Conservation (phyloP, 2,329 filamentous ascomycete species). For the Alternaria sp. region DNA sequence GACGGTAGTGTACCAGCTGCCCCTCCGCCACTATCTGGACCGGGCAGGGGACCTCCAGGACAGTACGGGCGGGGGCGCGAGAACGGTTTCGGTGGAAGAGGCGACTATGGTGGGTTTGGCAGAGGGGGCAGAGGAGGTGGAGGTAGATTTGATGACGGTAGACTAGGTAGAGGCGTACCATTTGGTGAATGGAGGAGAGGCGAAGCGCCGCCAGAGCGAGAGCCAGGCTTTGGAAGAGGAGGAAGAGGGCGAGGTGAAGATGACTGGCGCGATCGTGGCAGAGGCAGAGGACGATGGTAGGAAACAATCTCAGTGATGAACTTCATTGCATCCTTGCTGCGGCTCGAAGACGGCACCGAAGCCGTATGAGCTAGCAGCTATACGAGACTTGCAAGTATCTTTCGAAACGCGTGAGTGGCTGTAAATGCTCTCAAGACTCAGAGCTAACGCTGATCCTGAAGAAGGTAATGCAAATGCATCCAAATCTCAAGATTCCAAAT, state of each 20-base stretch:
- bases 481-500: background rate
- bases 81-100: conserved; percentile 47
- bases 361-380: background rate
- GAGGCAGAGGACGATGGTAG: conserved; percentile 47
- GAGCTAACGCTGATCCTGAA: background rate
- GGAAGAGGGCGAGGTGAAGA: conserved; percentile 49
- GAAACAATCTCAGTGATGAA: background rate
- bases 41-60: conserved; percentile 38
- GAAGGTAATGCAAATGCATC: background rate
- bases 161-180: conserved; percentile 56
- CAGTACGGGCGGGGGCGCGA: conserved; percentile 41
- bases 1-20: conserved; percentile 77
- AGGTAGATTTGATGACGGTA: conserved; percentile 45
- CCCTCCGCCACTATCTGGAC: conserved; percentile 56
- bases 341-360: background rate
- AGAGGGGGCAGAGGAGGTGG: conserved; percentile 52
- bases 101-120: conserved; percentile 33
- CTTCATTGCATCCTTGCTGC: background rate
- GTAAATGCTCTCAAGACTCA: background rate
- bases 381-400: background rate
- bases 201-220: conserved; percentile 66
- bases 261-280: conserved; percentile 45
- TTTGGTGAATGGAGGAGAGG: conserved; percentile 73
- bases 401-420: background rate
- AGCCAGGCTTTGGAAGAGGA: conserved; percentile 38